Evolutionary conservation across 305 asterid genomes (phyloP), one percentile per base, ranked within the genome.

Genomic region (Euphrasia arctica): DNA sequence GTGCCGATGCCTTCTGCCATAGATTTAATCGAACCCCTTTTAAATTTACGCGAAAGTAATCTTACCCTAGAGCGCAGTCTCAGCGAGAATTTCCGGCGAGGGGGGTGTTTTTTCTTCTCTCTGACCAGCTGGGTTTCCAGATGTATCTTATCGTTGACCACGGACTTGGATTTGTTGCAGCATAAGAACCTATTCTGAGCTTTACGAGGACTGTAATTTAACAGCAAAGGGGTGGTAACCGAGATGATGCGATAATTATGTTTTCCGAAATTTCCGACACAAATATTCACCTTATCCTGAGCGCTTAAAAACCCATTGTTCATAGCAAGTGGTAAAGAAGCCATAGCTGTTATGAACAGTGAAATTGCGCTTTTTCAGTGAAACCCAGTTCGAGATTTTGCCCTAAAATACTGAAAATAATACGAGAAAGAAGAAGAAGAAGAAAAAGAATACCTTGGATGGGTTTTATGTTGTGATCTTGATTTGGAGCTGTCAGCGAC

Each of bases 281-380:
- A 51, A 69, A 74, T 71, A 58, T 76, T 71, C 78, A 71, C 63
- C 58, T 73, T 89, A 25, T 77, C 75, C 60, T 57, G 86, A 42
- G 83, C 52, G 74, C 62, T 62, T 57, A 75, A 77, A 34, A 79
- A 67, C 32, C 90, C 77, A 57, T 75, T 64, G 66, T 72, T 86
- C 78, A 80, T 84, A 75, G 75, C 82, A 65, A 88, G 77, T 32
- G 95, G 91, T 32, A 88, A 71, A 72, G 87, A 80, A n/a, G 98
- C 83, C 94, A 86, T 86, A 39, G 67, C 52, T 75, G 70, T 71
- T 70, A 67, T 59, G 49, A 74, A 62, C 0, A 18, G 45, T 60
- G 70, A 57, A 29, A 34, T 22, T 62, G 67, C 47, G 54, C 47
- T 59, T 72, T 51, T 9, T 27, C 22, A 18, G 22, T 18, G 22